Evolutionary conservation across 139 green algal genomes (phyloP).

Genomic region (Limnomonas spitsbergensis): DNA sequence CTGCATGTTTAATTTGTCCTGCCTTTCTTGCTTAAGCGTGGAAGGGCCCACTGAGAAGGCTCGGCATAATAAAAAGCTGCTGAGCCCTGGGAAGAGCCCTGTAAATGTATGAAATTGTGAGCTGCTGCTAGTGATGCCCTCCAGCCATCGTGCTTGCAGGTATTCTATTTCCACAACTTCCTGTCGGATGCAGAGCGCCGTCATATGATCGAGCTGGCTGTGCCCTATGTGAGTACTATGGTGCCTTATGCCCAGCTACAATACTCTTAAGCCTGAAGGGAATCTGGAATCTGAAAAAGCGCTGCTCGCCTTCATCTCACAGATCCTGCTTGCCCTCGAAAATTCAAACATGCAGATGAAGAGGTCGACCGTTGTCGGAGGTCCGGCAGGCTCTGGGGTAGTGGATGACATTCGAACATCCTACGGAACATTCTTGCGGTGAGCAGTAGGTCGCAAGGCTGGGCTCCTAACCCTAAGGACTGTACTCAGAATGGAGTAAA

Average conservation of each 20-base stretch:
- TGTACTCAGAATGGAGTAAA: too few species aligned
- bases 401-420: conserved; percentile 28
- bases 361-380: conserved; percentile 22
- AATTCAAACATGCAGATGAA: conserved; percentile 22
- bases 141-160: background rate
- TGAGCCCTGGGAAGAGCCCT: too few species aligned
- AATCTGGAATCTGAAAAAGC: background rate
- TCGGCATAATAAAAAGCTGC: background rate
- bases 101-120: too few species aligned
- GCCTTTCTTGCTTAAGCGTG: background rate
- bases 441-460: too few species aligned
- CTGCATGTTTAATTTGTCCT: background rate
- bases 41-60: too few species aligned
- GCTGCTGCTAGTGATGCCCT: too few species aligned
- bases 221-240: conserved; percentile 2
- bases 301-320: too few species aligned
- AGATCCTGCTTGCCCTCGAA: too few species aligned
- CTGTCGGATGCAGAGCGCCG: conserved; percentile 18
- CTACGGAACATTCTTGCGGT: conserved; percentile 22
- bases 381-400: background rate
- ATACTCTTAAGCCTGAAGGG: too few species aligned
- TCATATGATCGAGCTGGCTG: conserved; percentile 31
- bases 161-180: conserved; percentile 31
- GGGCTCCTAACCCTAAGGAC: too few species aligned
- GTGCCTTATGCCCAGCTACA: too few species aligned